Percentiles rank a stretch among this genome's conserved stretches.
These are phyloP conservation scores for Xylaria grammica DNA, from an alignment of 495 filamentous ascomycete species.

Conservation along the genomic window DNA sequence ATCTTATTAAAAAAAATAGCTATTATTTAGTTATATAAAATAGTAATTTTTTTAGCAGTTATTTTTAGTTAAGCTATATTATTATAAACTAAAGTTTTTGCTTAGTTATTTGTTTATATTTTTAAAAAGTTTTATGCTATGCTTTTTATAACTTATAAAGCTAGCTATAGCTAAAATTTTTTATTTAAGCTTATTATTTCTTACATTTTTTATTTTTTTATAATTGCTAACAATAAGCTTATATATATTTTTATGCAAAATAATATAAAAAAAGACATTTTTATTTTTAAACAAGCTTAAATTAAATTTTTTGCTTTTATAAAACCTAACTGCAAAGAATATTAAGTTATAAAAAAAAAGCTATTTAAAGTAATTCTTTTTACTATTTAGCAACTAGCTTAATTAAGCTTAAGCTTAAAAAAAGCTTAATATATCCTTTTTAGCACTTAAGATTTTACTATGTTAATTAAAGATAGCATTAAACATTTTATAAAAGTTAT, in stretches of 20 bases:
- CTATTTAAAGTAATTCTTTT: background rate
- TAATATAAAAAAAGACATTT: conserved; percentile 14
- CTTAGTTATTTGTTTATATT: background rate
- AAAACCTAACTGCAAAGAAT: conserved; percentile 1
- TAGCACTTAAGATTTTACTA: background rate
- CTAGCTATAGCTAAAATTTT: background rate
- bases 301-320: no score
- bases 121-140: conserved; percentile 1
- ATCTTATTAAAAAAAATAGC: conserved; percentile 6
- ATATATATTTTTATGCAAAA: background rate
- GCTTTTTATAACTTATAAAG: background rate
- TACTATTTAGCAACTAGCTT: background rate
- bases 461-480: conserved; percentile 7
- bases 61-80: conserved; percentile 5
- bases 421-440: background rate
- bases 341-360: conserved; percentile 7
- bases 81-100: background rate
- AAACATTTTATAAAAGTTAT: background rate
- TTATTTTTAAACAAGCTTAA: no score
- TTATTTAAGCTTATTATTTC: conserved; percentile 8
- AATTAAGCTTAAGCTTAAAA: background rate
- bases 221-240: conserved; percentile 2
- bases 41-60: background rate
- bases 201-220: background rate
- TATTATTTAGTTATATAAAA: conserved; percentile 14